Evolutionary conservation across 164 flowering plant genomes (phyloP).

Genomic region (Magnolia sinica): DNA sequence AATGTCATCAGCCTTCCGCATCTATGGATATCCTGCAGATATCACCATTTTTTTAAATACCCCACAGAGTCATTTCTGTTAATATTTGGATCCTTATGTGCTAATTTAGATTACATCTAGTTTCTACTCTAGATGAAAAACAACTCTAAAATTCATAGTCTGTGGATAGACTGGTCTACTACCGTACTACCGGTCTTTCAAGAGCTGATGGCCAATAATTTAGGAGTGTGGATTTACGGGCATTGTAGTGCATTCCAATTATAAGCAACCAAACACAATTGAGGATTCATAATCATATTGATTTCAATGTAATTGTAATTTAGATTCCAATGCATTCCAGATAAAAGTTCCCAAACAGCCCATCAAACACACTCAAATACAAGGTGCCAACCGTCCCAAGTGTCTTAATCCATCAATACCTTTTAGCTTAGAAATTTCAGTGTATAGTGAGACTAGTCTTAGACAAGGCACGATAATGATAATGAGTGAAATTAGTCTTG

Average conservation of each 20-base stretch:
- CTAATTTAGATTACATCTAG: neutral
- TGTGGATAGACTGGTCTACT: conserved; percentile 30
- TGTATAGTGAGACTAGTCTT: no score
- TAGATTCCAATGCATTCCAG: no score
- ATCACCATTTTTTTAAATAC: neutral
- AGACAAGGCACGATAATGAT: no score
- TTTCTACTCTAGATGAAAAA: neutral
- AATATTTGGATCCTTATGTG: neutral
- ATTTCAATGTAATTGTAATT: no score
- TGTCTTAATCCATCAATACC: no score
- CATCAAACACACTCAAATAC: no score
- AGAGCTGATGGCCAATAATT: conserved; percentile 27
- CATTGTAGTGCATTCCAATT: neutral
- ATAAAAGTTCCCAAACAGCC: no score
- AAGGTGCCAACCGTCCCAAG: no score
- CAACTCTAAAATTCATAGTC: neutral
- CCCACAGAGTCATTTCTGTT: neutral
- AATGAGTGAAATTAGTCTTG: no score
- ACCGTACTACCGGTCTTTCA: conserved; percentile 29
- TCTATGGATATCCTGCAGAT: conserved; percentile 28
- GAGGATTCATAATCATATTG: no score
- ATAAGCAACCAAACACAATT: no score
- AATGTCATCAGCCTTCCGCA: conserved; percentile 14
- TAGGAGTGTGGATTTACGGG: conserved; percentile 42
- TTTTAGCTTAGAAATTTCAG: no score